Base-by-base conservation (phyloP, 345 rosid species). In the Sapria himalayana region DNA sequence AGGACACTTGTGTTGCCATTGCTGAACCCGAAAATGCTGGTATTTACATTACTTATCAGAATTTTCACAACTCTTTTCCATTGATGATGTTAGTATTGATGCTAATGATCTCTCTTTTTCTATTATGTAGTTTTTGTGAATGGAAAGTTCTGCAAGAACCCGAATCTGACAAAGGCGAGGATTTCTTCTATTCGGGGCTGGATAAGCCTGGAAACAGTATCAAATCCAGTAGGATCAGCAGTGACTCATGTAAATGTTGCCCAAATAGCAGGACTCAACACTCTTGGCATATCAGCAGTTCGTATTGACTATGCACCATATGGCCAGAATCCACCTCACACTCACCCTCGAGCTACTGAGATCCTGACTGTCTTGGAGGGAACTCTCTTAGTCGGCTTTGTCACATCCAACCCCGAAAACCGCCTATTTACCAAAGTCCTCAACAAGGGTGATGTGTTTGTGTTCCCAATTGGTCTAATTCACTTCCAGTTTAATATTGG, bases 141-240 rank as follows among this genome's bases (percentile, higher is more conserved):
- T 18, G 70, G 62, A 5, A 45, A 56, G 41, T 52, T 65, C 27
- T 65, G 66, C 55, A 60, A 49, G 44, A 54, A 64, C 45, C 70
- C 57, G 0, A 52, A 25, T 11, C 50, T 23, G 6, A 57, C 25
- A n/a, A 52, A 7, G 0, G 41, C 56, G 29, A 52, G 6, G 51
- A 52, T 38, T 52, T 52, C 45, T 10, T 44, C 38, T 29, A 25
- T 18, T 18, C 0, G 2, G 51, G 51, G n/a, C 22, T 52, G 25
- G 12, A 25, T 13, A 37, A 0, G 6, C 50, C 57, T 3, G 43
- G 50, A 22, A 52, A 52, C 45, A 44, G n/a, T 43, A 0, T 25
- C 44, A 9, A 52, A 52, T 13, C 50, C 43, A 0, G 25, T 43
- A n/a, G 57, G 57, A 5, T 52, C 57, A 6, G 37, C 22, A 12